These are phyloP conservation scores for Phytopythium vexans DNA, from an alignment of 352 stramenopile species.

Conservation along the genomic window DNA sequence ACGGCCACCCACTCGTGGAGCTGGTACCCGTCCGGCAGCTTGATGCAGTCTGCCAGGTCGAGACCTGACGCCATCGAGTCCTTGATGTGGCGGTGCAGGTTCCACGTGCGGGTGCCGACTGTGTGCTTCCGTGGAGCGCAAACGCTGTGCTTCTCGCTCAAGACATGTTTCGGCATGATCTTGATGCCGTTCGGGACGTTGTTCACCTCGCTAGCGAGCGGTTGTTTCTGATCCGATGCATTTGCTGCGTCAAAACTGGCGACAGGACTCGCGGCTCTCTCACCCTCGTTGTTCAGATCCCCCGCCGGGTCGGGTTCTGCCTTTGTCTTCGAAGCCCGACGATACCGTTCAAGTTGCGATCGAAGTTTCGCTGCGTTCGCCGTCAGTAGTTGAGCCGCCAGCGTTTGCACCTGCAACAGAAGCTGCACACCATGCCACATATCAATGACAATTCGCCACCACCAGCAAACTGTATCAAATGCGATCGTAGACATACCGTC, in stretches of 20 bases:
- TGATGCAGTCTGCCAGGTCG: slow-evolving; percentile 59
- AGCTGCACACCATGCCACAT: slow-evolving; percentile 13
- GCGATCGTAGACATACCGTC: slow-evolving; percentile 20
- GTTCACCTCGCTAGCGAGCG: slow-evolving; percentile 9
- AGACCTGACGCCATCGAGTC: slow-evolving; percentile 53
- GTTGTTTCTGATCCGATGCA: neutral
- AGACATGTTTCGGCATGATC: slow-evolving; percentile 43
- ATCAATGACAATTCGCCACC: neutral
- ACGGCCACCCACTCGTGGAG: slow-evolving; percentile 72
- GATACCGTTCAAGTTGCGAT: slow-evolving; percentile 16
- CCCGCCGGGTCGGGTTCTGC: neutral
- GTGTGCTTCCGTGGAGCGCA: slow-evolving; percentile 52
- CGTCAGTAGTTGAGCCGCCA: slow-evolving; percentile 24
- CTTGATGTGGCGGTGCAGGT: slow-evolving; percentile 71
- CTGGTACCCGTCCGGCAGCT: slow-evolving; percentile 56
- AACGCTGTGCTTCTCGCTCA: slow-evolving; percentile 55
- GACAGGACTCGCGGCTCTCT: too few species aligned
- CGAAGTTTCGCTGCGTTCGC: slow-evolving; percentile 15
- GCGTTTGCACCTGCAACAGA: slow-evolving; percentile 27
- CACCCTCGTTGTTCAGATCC: neutral
- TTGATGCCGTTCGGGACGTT: slow-evolving; percentile 7
- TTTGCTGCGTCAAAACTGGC: neutral
- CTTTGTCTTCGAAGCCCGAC: neutral
- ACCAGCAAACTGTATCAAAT: neutral
- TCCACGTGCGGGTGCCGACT: slow-evolving; percentile 57